Conservation (phyloP, 176 grass and related monocot species). For the Puya raimondii region DNA sequence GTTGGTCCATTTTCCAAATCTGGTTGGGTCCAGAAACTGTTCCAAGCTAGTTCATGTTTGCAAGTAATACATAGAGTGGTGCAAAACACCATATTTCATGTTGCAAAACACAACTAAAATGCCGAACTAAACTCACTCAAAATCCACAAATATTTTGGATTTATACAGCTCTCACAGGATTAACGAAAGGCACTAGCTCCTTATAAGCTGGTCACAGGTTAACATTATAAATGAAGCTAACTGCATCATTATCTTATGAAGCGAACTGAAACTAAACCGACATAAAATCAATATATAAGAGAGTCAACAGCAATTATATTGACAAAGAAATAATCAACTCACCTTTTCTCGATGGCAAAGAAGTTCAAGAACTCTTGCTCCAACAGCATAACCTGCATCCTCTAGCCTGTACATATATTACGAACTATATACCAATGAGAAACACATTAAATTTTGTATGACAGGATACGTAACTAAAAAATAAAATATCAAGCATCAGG, state of each 20-base stretch:
- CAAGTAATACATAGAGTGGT: no score
- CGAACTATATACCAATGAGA: background rate
- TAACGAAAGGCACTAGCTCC: no score
- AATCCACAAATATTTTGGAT: no score
- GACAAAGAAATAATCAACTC: background rate
- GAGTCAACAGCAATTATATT: background rate
- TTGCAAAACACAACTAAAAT: no score
- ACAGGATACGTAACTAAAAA: background rate
- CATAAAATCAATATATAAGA: background rate
- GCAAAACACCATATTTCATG: no score
- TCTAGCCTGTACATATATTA: conserved; percentile 46
- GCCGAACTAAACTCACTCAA: no score
- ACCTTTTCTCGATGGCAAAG: conserved; percentile 96
- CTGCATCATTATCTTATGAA: background rate
- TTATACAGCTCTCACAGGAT: no score
- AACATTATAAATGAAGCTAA: no score
- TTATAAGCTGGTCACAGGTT: no score
- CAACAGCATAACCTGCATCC: conserved; percentile 94
- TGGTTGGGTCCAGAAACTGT: background rate
- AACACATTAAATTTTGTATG: background rate
- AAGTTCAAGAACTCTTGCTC: conserved; percentile 92
- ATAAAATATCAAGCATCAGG: background rate
- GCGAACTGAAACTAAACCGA: no score
- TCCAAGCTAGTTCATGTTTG: background rate
- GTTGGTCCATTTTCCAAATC: background rate